These are phyloP conservation scores for Pythium phragmitis DNA, from an alignment of 352 stramenopile species.

Conservation along the genomic window DNA sequence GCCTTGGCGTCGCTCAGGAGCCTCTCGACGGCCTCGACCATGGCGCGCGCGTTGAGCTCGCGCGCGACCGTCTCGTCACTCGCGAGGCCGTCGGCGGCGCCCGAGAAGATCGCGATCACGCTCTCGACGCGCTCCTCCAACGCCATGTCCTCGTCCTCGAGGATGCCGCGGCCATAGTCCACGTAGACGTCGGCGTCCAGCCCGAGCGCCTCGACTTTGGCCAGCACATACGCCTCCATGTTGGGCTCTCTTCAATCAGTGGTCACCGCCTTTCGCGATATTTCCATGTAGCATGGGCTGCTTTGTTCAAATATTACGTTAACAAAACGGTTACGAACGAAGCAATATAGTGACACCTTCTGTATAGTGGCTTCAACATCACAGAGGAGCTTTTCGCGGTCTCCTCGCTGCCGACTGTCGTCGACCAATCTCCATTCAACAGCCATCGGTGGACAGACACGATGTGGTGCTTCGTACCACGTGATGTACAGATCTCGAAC, in stretches of 20 bases:
- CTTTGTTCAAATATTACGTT: no score
- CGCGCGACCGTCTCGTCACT: constrained; percentile 36
- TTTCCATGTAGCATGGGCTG: no score
- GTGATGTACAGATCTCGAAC: no score
- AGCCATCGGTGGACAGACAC: no score
- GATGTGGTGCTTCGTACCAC: no score
- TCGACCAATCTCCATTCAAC: no score
- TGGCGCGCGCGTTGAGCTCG: constrained; percentile 37
- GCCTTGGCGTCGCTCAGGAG: constrained; percentile 38
- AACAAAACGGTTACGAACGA: no score
- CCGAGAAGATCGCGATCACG: constrained; percentile 59
- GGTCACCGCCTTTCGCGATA: no score
- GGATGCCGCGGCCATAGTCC: constrained; percentile 65
- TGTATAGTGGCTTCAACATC: no score
- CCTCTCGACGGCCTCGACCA: constrained; percentile 53
- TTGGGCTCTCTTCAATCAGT: not conserved
- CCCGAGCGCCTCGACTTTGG: constrained; percentile 52
- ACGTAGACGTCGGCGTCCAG: constrained; percentile 79
- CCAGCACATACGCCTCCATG: constrained; percentile 65
- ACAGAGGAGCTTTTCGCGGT: no score
- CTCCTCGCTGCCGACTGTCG: no score
- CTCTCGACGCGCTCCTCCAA: constrained; percentile 69
- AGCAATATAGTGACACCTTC: no score
- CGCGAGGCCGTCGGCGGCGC: constrained; percentile 54
- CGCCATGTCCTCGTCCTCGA: constrained; percentile 71